These are phyloP conservation scores for Helenozyma baotianmanensis DNA, from an alignment of 805 yeast genomes.

Conservation along the genomic window DNA sequence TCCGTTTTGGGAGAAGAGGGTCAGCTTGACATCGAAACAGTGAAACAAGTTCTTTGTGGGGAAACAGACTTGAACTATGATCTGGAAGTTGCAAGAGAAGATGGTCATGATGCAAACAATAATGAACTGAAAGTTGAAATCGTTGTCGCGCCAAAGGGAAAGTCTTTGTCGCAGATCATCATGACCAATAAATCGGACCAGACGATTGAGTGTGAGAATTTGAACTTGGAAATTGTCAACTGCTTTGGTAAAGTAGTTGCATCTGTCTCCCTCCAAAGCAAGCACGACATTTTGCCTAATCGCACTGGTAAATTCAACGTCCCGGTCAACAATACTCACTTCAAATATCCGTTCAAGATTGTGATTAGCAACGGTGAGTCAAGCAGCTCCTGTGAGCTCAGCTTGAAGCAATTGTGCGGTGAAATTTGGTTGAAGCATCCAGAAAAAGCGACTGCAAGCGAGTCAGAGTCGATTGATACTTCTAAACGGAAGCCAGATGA, in stretches of 20 bases:
- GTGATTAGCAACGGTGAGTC: slow-evolving; percentile 18
- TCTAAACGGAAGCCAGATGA: too few relatives aligned
- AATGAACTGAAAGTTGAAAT: slow-evolving; percentile 14
- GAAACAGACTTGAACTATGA: too few relatives aligned
- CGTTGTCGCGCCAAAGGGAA: slow-evolving; percentile 27
- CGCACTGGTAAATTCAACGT: slow-evolving; percentile 32
- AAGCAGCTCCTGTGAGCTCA: slow-evolving; percentile 20
- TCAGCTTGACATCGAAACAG: not conserved
- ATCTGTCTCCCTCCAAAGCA: slow-evolving; percentile 26
- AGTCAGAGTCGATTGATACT: too few relatives aligned
- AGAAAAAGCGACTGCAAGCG: too few relatives aligned
- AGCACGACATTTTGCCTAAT: slow-evolving; percentile 28
- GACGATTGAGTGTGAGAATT: slow-evolving; percentile 26
- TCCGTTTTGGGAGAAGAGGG: slow-evolving; percentile 1
- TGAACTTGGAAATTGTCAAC: slow-evolving; percentile 26
- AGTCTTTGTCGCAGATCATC: slow-evolving; percentile 26
- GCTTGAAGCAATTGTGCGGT: slow-evolving; percentile 21
- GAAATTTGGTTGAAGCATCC: slow-evolving; percentile 4
- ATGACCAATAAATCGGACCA: slow-evolving; percentile 25
- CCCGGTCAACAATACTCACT: slow-evolving; percentile 25
- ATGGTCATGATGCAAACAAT: too few relatives aligned
- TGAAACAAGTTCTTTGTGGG: not conserved
- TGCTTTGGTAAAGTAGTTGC: slow-evolving; percentile 24
- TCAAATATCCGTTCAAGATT: slow-evolving; percentile 31
- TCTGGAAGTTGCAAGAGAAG: too few relatives aligned